Evolutionary conservation across 306 rosid species (phyloP).

Genomic region (Adenanthera pavonina): DNA sequence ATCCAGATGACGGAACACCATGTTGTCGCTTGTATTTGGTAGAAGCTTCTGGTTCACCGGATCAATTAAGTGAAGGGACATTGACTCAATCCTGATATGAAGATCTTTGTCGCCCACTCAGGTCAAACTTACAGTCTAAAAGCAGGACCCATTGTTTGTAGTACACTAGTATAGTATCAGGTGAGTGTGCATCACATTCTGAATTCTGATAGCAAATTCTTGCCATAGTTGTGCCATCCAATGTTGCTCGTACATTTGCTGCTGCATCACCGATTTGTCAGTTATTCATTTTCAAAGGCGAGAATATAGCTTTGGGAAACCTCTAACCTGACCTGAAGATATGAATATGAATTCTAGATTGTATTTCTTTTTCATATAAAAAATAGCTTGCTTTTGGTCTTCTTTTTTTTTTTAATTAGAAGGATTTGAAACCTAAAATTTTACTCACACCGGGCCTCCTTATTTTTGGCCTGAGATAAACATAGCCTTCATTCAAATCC

Average conservation of each 20-base stretch:
- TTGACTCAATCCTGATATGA: conserved; percentile 39
- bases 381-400: not conserved
- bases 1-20: conserved; percentile 93
- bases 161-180: conserved; percentile 27
- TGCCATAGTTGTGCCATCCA: conserved; percentile 29
- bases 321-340: conserved; percentile 14
- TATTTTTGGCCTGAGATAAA: too few relatives aligned
- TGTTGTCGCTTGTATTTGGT: conserved; percentile 90
- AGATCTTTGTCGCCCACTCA: conserved; percentile 28
- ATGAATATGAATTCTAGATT: conserved; percentile 1
- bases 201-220: conserved; percentile 34
- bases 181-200: conserved; percentile 28
- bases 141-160: conserved; percentile 46
- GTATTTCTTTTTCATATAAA: not conserved
- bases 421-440: too few relatives aligned
- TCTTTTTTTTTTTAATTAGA: not conserved
- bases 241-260: conserved; percentile 2
- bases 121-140: conserved; percentile 37
- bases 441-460: too few relatives aligned
- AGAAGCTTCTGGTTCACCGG: conserved; percentile 92
- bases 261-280: not conserved
- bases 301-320: conserved; percentile 29
- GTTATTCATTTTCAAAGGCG: not conserved
- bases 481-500: not conserved
- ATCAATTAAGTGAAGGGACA: conserved; percentile 48